phyloP scores from a whole-genome alignment of 768 basidiomycete species.

The Russula dissimulans region DNA sequence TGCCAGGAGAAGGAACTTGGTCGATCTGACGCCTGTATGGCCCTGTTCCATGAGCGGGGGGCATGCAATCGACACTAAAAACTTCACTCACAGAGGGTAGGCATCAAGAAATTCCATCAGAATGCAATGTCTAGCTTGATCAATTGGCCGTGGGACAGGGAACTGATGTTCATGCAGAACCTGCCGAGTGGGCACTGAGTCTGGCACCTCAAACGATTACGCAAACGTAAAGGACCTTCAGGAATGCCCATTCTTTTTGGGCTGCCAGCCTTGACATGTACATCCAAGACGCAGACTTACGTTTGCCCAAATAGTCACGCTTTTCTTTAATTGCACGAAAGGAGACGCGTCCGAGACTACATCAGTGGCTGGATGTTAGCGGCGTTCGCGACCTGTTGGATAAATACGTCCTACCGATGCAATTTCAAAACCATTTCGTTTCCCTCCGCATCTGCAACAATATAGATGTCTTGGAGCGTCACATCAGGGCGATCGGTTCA shows the following conservation, averaged over 20 bases:
- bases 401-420: conserved; percentile 54
- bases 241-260: conserved; percentile 97
- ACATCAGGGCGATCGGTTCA: background rate
- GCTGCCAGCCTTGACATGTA: conserved; percentile 96
- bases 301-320: conserved; percentile 90
- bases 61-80: conserved; percentile 1
- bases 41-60: background rate
- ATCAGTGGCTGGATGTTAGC: background rate
- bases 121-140: conserved; percentile 91
- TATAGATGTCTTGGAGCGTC: conserved; percentile 63
- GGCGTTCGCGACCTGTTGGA: background rate
- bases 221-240: conserved; percentile 58
- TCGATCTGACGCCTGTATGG: conserved; percentile 71
- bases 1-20: conserved; percentile 75
- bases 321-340: conserved; percentile 96
- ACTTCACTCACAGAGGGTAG: conserved; percentile 73
- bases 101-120: conserved; percentile 96
- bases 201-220: background rate
- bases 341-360: conserved; percentile 90
- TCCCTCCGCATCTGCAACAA: conserved; percentile 79
- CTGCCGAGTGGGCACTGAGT: conserved; percentile 32
- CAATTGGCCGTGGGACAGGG: conserved; percentile 88
- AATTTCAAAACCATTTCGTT: conserved; percentile 87
- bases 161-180: conserved; percentile 86
- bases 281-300: conserved; percentile 98